Conservation (phyloP, 2,329 filamentous ascomycete genomes). For the Pestalotiopsis fici region DNA sequence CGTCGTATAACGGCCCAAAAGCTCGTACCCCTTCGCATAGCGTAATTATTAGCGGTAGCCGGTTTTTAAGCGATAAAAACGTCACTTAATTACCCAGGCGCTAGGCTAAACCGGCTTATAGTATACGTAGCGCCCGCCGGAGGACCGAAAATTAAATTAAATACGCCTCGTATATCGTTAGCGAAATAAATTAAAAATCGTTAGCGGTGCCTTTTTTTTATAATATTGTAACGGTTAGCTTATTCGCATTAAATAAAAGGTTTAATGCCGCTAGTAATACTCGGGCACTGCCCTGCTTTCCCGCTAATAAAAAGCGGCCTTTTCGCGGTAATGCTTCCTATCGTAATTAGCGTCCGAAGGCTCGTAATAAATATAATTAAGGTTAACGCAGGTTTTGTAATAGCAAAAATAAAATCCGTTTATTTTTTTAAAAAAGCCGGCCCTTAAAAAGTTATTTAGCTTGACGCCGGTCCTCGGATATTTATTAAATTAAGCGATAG, state of each 20-base stretch:
- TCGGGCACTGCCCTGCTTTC: not conserved
- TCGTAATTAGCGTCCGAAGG: not conserved
- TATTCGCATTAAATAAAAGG: not conserved
- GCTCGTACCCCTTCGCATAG: not conserved
- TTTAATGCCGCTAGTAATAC: not conserved
- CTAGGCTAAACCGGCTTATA: not conserved
- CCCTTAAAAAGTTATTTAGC: not conserved
- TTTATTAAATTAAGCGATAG: not conserved
- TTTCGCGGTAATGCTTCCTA: not conserved
- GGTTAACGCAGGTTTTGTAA: not conserved
- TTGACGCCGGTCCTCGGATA: not conserved
- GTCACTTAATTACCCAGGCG: not conserved
- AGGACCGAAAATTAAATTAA: not conserved
- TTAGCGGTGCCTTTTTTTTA: not conserved
- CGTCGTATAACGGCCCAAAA: not conserved
- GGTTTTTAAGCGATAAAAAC: not conserved
- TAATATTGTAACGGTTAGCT: not conserved
- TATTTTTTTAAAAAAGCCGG: not conserved
- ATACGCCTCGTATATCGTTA: not conserved
- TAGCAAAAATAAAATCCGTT: not conserved
- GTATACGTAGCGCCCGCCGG: not conserved
- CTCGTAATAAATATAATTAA: not conserved
- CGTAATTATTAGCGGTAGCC: not conserved
- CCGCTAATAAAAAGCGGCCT: not conserved
- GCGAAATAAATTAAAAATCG: not conserved